Base-by-base conservation (phyloP, 2,329 filamentous ascomycete species). In the Aureobasidium zeae region DNA sequence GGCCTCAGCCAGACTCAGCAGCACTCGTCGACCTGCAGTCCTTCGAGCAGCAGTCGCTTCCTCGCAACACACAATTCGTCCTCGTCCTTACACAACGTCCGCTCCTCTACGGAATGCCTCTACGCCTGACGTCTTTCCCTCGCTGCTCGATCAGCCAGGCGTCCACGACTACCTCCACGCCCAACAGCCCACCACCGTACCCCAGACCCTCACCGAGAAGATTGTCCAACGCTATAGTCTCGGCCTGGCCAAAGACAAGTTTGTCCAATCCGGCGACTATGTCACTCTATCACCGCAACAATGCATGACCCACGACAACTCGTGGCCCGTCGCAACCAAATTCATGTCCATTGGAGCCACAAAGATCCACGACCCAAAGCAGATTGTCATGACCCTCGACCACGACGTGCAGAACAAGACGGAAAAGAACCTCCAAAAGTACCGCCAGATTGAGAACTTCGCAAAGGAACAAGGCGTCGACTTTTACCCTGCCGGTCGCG, bases 151-250 rank as follows among this genome's bases (percentile, higher is more conserved):
- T 47, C 73, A 73, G 50, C 62, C 73, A 2, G 56, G 64, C 4
- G 67, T 86, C 12, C 77, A 83, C 54, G 79, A 86, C 48, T 75
- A 94, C 49, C 77, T 93, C 51, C 78, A 82, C 29, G 52, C 51
- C 16, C 74, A 63, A 13, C 59, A 57, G 26, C 54, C 67, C 20
- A 59, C 62, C 17, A 54, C 56, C 13, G 63, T 64, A 2, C 75
- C 84, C 0, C 87, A 94, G 64, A 95, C 85, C 2, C 65, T 94
- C 39, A 91, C 85, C 2, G 88, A 95, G 62, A 94, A 94, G 70
- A 94, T 95, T 47, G 81, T 94, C 0, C 88, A 95, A 61, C 67
- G 73, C 12, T 81, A 94, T 62, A 74, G 86, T 0, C 72, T 87
- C n/a, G 85, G 80, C 8, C 73, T 94, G 1, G 65, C 83, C 1